Evolutionary conservation across 2,329 filamentous ascomycete genomes (phyloP).

Genomic region (Hymenoscyphus scutula): DNA sequence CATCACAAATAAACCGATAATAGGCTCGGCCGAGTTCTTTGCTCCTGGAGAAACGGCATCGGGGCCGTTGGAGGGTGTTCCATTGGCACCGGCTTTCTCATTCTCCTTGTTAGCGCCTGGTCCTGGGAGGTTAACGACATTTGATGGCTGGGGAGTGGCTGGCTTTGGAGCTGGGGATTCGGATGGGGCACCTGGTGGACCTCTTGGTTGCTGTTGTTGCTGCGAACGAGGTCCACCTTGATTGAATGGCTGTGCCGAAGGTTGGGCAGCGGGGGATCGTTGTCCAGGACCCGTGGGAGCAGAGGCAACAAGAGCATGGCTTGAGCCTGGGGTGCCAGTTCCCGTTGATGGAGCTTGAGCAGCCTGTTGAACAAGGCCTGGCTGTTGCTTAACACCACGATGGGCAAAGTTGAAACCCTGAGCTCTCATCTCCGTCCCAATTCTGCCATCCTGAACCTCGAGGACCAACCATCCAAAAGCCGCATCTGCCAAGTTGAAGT

Average conservation of each 20-base stretch:
- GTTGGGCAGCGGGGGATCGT: constrained; percentile 29
- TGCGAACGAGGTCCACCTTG: constrained; percentile 29
- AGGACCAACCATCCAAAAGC: constrained; percentile 95
- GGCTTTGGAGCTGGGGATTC: constrained; percentile 44
- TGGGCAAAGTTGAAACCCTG: constrained; percentile 99
- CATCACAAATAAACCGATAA: constrained; percentile 85
- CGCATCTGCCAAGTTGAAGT: constrained; percentile 96
- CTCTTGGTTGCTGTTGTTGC: constrained; percentile 34
- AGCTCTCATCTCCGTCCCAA: constrained; percentile 97
- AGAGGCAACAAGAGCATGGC: constrained; percentile 36
- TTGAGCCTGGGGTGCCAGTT: constrained; percentile 36
- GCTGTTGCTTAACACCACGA: constrained; percentile 76
- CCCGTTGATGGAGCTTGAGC: constrained; percentile 38
- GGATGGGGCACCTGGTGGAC: constrained; percentile 30
- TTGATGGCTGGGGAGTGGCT: constrained; percentile 45
- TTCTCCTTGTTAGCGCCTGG: constrained; percentile 51
- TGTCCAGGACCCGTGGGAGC: constrained; percentile 34
- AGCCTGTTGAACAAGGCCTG: constrained; percentile 38
- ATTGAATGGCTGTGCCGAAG: constrained; percentile 29
- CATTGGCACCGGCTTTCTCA: constrained; percentile 56
- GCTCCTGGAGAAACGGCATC: constrained; percentile 56
- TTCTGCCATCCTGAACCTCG: constrained; percentile 91
- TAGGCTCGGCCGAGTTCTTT: constrained; percentile 59
- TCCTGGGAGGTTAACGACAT: constrained; percentile 37
- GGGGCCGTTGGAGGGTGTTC: constrained; percentile 50